These are phyloP conservation scores for Phytopythium chamaehyphon DNA, from an alignment of 352 stramenopile genomes.

Conservation along the genomic window DNA sequence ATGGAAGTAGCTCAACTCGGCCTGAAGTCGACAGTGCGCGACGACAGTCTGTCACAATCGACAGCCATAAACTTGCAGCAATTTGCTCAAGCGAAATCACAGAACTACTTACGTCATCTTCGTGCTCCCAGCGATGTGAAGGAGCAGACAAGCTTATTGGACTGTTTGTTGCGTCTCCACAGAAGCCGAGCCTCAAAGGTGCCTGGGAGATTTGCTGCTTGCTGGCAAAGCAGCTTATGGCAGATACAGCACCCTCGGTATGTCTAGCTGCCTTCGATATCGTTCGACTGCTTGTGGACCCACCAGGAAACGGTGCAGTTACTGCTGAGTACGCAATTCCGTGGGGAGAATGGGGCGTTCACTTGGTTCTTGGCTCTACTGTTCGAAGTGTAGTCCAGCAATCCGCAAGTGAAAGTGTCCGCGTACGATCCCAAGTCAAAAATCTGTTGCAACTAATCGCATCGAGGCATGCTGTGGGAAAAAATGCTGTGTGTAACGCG, in stretches of 20 bases:
- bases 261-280: constrained; percentile 55
- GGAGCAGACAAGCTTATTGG: constrained; percentile 58
- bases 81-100: constrained; percentile 55
- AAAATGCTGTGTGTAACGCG: constrained; percentile 67
- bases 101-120: constrained; percentile 37
- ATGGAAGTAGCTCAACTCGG: constrained; percentile 13
- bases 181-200: constrained; percentile 41
- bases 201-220: constrained; percentile 74
- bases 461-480: constrained; percentile 38
- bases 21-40: constrained; percentile 52
- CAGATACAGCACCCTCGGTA: constrained; percentile 41
- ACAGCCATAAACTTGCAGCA: constrained; percentile 52
- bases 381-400: constrained; percentile 74
- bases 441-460: constrained; percentile 41
- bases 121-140: constrained; percentile 32
- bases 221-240: constrained; percentile 57
- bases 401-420: constrained; percentile 54
- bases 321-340: constrained; percentile 48
- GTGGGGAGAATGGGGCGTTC: constrained; percentile 77
- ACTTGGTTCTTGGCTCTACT: constrained; percentile 70
- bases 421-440: constrained; percentile 50
- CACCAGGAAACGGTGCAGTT: constrained; percentile 14
- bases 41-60: constrained; percentile 36
- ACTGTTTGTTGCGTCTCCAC: constrained; percentile 23
- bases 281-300: constrained; percentile 48